Conservation (phyloP, 495 filamentous ascomycete species). For the Clohesyomyces aquaticus region DNA sequence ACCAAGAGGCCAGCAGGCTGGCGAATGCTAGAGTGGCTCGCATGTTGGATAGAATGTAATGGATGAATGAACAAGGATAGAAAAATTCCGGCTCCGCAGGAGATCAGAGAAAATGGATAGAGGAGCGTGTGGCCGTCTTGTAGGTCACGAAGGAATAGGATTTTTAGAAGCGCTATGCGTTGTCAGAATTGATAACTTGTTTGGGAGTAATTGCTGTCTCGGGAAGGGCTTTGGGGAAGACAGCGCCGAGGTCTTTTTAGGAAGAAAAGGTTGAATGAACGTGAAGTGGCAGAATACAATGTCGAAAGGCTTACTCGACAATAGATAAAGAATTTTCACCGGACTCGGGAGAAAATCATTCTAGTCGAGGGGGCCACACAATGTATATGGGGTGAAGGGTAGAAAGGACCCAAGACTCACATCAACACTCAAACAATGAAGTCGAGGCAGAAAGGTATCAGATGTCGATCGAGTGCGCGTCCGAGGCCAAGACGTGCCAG, state of each 20-base stretch:
- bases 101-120: slow-evolving; percentile 10
- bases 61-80: neutral
- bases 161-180: slow-evolving; percentile 18
- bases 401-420: slow-evolving; percentile 31
- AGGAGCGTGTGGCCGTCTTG: slow-evolving; percentile 16
- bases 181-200: too few relatives aligned
- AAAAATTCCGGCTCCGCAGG: slow-evolving; percentile 13
- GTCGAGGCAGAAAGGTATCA: slow-evolving; percentile 12
- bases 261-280: too few relatives aligned
- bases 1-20: slow-evolving; percentile 26
- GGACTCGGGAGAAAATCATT: too few relatives aligned
- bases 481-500: slow-evolving; percentile 38
- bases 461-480: slow-evolving; percentile 5
- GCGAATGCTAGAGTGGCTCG: slow-evolving; percentile 23
- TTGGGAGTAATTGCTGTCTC: too few relatives aligned
- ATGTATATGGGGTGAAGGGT: slow-evolving; percentile 7
- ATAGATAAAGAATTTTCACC: too few relatives aligned
- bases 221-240: too few relatives aligned
- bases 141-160: slow-evolving; percentile 17
- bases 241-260: too few relatives aligned
- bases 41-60: slow-evolving; percentile 31
- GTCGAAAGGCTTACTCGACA: too few relatives aligned
- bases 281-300: too few relatives aligned
- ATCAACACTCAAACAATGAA: slow-evolving; percentile 36
- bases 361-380: slow-evolving; percentile 19